A percentile compares a stretch with the other conserved stretches of the same genome.
Conservation (phyloP, 2,329 filamentous ascomycete genomes). For the Ceratocystiopsis sp. region DNA sequence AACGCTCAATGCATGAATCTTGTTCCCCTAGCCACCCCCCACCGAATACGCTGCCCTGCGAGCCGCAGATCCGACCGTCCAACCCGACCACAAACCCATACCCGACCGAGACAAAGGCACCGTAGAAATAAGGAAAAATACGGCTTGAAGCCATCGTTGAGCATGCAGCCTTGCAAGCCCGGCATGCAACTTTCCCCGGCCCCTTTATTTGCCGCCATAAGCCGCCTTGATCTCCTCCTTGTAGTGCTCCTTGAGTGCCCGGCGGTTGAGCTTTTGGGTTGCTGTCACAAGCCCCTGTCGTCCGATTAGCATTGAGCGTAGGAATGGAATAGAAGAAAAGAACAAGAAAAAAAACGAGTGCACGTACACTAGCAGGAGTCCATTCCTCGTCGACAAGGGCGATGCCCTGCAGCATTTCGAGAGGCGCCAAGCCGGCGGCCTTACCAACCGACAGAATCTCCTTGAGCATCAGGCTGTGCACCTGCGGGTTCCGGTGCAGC, state of each 20-base stretch:
- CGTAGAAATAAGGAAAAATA: too few relatives aligned
- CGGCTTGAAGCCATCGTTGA: too few relatives aligned
- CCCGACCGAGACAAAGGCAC: too few relatives aligned
- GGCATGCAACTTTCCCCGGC: too few relatives aligned
- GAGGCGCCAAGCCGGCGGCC: slow-evolving; percentile 46
- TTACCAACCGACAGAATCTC: slow-evolving; percentile 49
- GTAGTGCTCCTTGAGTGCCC: slow-evolving; percentile 31
- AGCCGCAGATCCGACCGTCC: too few relatives aligned
- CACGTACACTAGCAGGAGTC: slow-evolving; percentile 67
- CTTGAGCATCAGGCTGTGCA: slow-evolving; percentile 45
- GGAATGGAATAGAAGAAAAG: neutral
- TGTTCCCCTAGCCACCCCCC: too few relatives aligned
- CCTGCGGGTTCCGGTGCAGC: slow-evolving; percentile 49
- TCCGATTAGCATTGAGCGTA: neutral
- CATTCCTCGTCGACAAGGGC: slow-evolving; percentile 75
- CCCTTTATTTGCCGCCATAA: slow-evolving; percentile 10
- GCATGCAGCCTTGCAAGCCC: too few relatives aligned
- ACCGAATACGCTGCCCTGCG: too few relatives aligned
- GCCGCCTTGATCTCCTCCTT: slow-evolving; percentile 31
- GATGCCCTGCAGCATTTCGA: slow-evolving; percentile 62
- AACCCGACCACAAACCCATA: too few relatives aligned
- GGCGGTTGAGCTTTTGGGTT: slow-evolving; percentile 44
- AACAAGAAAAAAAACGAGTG: neutral
- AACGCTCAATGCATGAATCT: too few relatives aligned
- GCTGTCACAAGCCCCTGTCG: slow-evolving; percentile 39